A percentile compares a stretch with the other conserved stretches of the same genome.
These are phyloP conservation scores for Coemansia nantahalensis DNA, from an alignment of 192 early-diverging fungal species.

Conservation along the genomic window DNA sequence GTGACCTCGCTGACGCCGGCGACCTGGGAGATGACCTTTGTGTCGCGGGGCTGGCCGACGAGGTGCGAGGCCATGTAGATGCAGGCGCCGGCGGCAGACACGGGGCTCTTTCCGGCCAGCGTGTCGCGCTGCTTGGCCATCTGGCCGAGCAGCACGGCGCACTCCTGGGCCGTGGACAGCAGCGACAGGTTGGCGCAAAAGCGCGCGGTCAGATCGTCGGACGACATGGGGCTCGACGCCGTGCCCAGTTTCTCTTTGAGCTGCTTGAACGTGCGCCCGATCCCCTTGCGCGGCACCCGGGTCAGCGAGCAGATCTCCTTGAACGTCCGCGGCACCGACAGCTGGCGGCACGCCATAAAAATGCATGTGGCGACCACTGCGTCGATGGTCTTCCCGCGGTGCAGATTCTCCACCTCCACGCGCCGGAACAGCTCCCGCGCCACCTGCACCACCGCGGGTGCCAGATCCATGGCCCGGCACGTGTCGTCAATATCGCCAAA, in stretches of 20 bases:
- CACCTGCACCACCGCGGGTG: conserved; percentile 67
- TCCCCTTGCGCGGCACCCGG: conserved; percentile 90
- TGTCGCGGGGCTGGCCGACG: conserved; percentile 62
- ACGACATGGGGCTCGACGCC: conserved; percentile 60
- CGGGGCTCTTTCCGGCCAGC: conserved; percentile 87
- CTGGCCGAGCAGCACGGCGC: conserved; percentile 67
- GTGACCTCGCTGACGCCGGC: conserved; percentile 94
- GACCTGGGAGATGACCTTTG: conserved; percentile 76
- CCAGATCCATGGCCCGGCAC: conserved; percentile 77
- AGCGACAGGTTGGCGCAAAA: conserved; percentile 79
- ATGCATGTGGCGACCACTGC: conserved; percentile 89
- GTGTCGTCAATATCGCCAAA: conserved; percentile 77
- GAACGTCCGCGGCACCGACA: conserved; percentile 83
- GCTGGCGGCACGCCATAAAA: conserved; percentile 87
- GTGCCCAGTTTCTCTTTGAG: conserved; percentile 58
- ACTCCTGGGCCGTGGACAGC: conserved; percentile 62
- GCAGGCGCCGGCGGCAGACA: conserved; percentile 88
- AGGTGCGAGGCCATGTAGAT: conserved; percentile 85
- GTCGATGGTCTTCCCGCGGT: conserved; percentile 78
- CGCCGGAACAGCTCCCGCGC: conserved; percentile 88
- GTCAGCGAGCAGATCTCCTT: conserved; percentile 91
- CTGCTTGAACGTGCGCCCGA: conserved; percentile 70
- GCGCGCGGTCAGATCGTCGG: conserved; percentile 72
- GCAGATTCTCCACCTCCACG: conserved; percentile 77
- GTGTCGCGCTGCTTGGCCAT: conserved; percentile 76